Evolutionary conservation across 2,329 filamentous ascomycete genomes (phyloP).

Genomic region (Venturia pyrina): DNA sequence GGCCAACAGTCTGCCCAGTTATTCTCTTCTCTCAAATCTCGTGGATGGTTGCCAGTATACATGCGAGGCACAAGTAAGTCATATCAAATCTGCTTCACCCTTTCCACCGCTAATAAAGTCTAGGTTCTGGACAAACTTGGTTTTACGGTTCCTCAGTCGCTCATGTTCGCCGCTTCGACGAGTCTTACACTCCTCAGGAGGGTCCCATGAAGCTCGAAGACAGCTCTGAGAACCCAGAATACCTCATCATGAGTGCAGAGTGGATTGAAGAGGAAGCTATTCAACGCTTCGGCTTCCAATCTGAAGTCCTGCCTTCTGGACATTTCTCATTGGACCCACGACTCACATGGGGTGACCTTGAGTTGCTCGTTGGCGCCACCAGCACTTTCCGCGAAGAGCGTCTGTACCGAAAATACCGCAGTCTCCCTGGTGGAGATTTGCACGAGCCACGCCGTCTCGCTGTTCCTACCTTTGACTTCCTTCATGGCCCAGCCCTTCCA

Average conservation of each 20-base stretch:
- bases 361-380: slow-evolving; percentile 4
- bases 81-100: neutral
- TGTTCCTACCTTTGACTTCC: slow-evolving; percentile 4
- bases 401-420: slow-evolving; percentile 11
- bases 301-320: slow-evolving; percentile 3
- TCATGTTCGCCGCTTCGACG: slow-evolving; percentile 10
- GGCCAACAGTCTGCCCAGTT: slow-evolving; percentile 1
- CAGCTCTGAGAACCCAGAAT: neutral
- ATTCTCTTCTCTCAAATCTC: slow-evolving; percentile 6
- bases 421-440: slow-evolving; percentile 1
- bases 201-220: neutral
- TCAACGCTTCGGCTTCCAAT: slow-evolving; percentile 8
- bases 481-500: slow-evolving; percentile 3
- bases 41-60: slow-evolving; percentile 11
- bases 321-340: slow-evolving; percentile 9
- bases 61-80: slow-evolving; percentile 9
- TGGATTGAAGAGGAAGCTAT: slow-evolving; percentile 12
- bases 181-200: slow-evolving; percentile 11
- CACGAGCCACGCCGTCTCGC: neutral
- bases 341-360: slow-evolving; percentile 9
- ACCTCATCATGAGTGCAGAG: slow-evolving; percentile 10
- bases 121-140: slow-evolving; percentile 11
- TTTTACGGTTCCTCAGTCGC: slow-evolving; percentile 8
- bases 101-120: neutral
- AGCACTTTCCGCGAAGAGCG: slow-evolving; percentile 11